Conservation (phyloP, 140 eudicot species). For the Bidens hawaiensis region DNA sequence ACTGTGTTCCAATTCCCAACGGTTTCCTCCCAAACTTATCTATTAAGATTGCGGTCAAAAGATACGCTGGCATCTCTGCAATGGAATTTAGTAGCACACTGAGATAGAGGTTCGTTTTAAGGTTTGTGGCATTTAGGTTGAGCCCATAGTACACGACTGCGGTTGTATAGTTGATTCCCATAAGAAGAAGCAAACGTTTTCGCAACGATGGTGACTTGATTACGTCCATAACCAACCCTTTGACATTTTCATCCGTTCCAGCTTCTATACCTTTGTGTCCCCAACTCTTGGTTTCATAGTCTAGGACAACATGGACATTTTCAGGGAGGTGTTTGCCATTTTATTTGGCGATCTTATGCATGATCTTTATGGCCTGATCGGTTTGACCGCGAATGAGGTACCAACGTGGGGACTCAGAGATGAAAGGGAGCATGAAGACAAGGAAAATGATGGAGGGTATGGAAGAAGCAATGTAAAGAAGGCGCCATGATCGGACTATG, state of each 20-base stretch:
- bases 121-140: too few species aligned
- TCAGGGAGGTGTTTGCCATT: too few species aligned
- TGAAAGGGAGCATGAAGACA: slow-evolving; percentile 55
- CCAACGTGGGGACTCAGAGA: slow-evolving; percentile 95
- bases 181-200: slow-evolving; percentile 51
- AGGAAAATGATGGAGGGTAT: too few species aligned
- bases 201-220: too few species aligned
- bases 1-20: slow-evolving; percentile 61
- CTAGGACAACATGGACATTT: too few species aligned
- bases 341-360: too few species aligned
- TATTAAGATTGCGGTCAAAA: slow-evolving; percentile 56
- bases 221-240: slow-evolving; percentile 49
- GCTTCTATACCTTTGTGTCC: background rate
- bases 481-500: too few species aligned
- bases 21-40: slow-evolving; percentile 80
- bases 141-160: slow-evolving; percentile 77
- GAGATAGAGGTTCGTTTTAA: slow-evolving; percentile 64
- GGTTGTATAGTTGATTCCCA: slow-evolving; percentile 51
- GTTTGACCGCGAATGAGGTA: slow-evolving; percentile 52
- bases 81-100: slow-evolving; percentile 59
- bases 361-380: slow-evolving; percentile 49
- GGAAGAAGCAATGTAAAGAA: too few species aligned
- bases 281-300: too few species aligned
- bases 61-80: slow-evolving; percentile 76
- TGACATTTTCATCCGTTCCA: slow-evolving; percentile 23